A percentile compares a stretch with the other conserved stretches of the same genome.
These are phyloP conservation scores for Heterococcus sp. DNA, from an alignment of 108 stramenopile genomes.

Conservation along the genomic window DNA sequence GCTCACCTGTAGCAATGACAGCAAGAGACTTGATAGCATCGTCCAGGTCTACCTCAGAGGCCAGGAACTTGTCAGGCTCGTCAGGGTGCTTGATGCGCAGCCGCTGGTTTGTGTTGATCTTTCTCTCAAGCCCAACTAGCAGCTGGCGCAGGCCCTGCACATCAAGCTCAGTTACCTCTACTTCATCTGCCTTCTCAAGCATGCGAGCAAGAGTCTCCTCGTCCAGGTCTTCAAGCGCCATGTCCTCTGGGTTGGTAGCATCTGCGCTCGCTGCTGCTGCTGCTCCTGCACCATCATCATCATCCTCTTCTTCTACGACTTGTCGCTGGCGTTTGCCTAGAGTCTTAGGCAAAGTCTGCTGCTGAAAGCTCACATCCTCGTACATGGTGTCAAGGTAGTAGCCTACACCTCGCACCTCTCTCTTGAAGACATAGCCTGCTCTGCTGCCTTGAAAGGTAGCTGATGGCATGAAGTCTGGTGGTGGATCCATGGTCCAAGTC, in stretches of 20 bases:
- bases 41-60: conserved; percentile 58
- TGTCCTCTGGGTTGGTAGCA: conserved; percentile 10
- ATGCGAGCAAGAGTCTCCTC: conserved; percentile 37
- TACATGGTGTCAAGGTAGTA: conserved; percentile 46
- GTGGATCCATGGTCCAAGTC: too few relatives aligned
- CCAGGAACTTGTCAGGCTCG: conserved; percentile 54
- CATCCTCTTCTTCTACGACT: background rate
- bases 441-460: conserved; percentile 31
- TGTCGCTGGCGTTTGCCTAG: background rate
- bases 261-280: background rate
- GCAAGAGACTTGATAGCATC: conserved; percentile 42
- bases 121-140: conserved; percentile 45
- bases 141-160: conserved; percentile 46
- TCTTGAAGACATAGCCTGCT: conserved; percentile 49
- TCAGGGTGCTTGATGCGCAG: conserved; percentile 59
- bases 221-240: conserved; percentile 38
- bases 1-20: conserved; percentile 14
- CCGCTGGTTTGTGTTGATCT: conserved; percentile 50
- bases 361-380: background rate
- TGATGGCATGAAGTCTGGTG: conserved; percentile 27
- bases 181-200: conserved; percentile 42
- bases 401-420: conserved; percentile 39
- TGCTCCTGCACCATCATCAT: background rate
- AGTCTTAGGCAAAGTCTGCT: background rate
- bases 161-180: conserved; percentile 40